Percentiles rank a stretch among this genome's conserved stretches.
Conservation (phyloP, 495 filamentous ascomycete species). For the Aspergillus saccharolyticus region DNA sequence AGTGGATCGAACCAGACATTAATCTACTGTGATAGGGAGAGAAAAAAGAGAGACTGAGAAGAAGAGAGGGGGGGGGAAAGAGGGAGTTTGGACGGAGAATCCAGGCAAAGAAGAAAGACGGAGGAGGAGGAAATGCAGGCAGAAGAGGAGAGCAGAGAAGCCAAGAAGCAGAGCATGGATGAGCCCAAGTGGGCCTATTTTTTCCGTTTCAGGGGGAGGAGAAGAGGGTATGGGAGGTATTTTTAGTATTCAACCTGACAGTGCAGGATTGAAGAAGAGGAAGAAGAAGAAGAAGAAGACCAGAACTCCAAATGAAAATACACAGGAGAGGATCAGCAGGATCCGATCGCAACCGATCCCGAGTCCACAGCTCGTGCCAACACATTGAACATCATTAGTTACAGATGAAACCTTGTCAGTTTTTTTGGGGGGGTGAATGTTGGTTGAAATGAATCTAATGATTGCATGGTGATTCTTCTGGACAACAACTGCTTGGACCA, state of each 20-base stretch:
- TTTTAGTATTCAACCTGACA: constrained; percentile 1
- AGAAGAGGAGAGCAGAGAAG: constrained; percentile 2
- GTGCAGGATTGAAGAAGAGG: background rate
- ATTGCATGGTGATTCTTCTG: no score
- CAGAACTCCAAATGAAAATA: background rate
- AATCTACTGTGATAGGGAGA: background rate
- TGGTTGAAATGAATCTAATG: background rate
- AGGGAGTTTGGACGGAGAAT: constrained; percentile 4
- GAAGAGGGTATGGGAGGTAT: no score
- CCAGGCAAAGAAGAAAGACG: constrained; percentile 1
- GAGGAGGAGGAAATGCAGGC: background rate
- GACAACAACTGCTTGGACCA: background rate
- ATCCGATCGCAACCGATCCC: background rate
- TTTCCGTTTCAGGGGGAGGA: constrained; percentile 7
- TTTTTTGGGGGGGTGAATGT: background rate
- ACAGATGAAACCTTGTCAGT: background rate
- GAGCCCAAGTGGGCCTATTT: background rate
- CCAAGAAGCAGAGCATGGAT: constrained; percentile 5
- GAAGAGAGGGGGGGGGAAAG: background rate
- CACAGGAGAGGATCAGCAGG: background rate
- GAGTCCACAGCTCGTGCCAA: background rate
- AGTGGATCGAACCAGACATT: background rate
- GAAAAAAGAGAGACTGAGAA: background rate
- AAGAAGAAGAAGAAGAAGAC: background rate
- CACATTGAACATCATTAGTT: no score